Base-by-base conservation (phyloP, 768 basidiomycete genomes). In the Boletus patriciae region DNA sequence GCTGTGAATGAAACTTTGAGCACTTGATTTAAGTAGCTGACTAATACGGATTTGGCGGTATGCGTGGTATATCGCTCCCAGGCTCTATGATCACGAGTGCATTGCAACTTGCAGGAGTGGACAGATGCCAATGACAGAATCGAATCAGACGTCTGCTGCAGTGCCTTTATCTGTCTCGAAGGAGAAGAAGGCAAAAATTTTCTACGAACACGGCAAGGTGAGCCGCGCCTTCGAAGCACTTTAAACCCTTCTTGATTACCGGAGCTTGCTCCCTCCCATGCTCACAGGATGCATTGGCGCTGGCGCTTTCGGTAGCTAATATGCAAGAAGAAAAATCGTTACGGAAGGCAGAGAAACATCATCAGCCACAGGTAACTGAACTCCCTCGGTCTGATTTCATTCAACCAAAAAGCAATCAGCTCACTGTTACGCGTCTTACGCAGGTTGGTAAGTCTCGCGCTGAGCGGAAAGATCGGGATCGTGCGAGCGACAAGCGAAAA, bases 221-320 rank as follows among this genome's bases (percentile, higher is more conserved):
- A 62, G 71, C 54, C 45, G 43, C 56, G 52, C 55, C 44, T 40
- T 59, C 41, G 61, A 51, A 50, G 52, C 11, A n/a, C 42, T n/a
- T 46, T 33, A 3, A n/a, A 3, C 34, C 29, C 55, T 62, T 63
- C 58, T 46, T 64, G 62, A 62, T 68, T 61, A 61, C 58, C 52
- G 54, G 60, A 40, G 12, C 59, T 62, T 62, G 58, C 55, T 52
- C 47, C 53, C 47, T 56, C 55, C 54, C 51, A 58, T 52, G 40
- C 46, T 44, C 53, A 54, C 60, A 83, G 83, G 80, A 82, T 58
- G 76, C 77, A 6, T 60, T 81, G 55, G 68, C 68, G 49, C 67
- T 84, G 13, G 83, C 82, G n/a, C 62, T 71, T 57, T 75, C 75
- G 37, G 80, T 84, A 65, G 77, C 70, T n/a, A 65, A 65, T 34